Conservation (phyloP, 2,329 filamentous ascomycete genomes). For the Pseudohalonectria lignicola region DNA sequence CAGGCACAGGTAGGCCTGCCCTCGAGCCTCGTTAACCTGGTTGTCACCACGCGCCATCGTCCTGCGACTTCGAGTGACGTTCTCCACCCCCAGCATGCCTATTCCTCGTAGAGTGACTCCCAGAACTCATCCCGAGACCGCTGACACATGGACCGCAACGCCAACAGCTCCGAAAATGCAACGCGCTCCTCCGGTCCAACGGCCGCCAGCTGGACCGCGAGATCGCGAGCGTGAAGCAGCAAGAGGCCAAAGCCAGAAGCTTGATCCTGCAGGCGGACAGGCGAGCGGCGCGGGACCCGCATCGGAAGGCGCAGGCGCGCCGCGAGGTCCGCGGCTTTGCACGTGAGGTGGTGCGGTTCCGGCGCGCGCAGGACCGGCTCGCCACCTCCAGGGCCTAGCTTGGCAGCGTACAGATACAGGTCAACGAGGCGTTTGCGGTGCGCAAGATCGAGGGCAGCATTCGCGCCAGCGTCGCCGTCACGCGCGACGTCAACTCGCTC, state of each 20-base stretch:
- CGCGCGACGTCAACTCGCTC: slow-evolving; percentile 93
- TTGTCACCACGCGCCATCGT: no score
- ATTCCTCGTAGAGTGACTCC: no score
- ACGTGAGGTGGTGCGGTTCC: slow-evolving; percentile 71
- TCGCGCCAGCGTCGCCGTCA: slow-evolving; percentile 75
- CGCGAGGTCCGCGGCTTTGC: slow-evolving; percentile 83
- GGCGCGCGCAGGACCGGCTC: slow-evolving; percentile 63
- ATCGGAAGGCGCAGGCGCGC: slow-evolving; percentile 64
- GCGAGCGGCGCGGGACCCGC: slow-evolving; percentile 67
- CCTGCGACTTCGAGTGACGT: no score
- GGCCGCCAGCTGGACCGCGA: slow-evolving; percentile 92
- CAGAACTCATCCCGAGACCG: no score
- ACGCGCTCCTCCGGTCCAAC: slow-evolving; percentile 78
- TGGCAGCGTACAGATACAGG: slow-evolving; percentile 90
- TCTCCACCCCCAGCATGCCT: no score
- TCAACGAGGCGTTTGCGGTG: slow-evolving; percentile 90
- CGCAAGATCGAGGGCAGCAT: slow-evolving; percentile 94
- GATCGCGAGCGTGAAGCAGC: slow-evolving; percentile 64
- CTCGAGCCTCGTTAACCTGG: neutral
- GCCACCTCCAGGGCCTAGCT: slow-evolving; percentile 90
- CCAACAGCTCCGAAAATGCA: slow-evolving; percentile 93
- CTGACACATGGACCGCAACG: no score
- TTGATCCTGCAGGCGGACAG: slow-evolving; percentile 75
- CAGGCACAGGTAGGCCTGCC: slow-evolving; percentile 63
- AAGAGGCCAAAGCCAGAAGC: slow-evolving; percentile 75